A percentile compares a stretch with the other conserved stretches of the same genome.
Conservation (phyloP, 805 yeast species). For the Sugiyamaella lignohabitans region DNA sequence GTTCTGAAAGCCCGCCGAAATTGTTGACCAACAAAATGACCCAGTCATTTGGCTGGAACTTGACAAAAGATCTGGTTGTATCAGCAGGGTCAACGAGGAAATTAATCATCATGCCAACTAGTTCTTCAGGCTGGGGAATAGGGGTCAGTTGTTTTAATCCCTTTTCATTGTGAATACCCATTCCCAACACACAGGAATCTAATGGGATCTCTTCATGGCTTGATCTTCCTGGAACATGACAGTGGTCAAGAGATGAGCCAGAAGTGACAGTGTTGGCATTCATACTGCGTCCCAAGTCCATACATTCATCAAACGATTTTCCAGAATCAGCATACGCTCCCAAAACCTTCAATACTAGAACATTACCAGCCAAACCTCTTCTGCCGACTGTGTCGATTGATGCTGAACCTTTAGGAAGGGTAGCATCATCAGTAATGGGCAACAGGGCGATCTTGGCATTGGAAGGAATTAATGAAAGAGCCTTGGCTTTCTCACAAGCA, state of each 20-base stretch:
- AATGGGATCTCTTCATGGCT: constrained; percentile 41
- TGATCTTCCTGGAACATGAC: constrained; percentile 79
- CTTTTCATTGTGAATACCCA: constrained; percentile 95
- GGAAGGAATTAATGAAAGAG: constrained; percentile 31
- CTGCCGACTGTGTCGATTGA: constrained; percentile 56
- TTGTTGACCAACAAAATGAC: constrained; percentile 70
- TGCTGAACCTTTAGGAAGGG: constrained; percentile 37
- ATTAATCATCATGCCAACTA: constrained; percentile 51
- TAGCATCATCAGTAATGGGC: constrained; percentile 85
- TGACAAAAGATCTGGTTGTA: constrained; percentile 70
- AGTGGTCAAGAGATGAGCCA: constrained; percentile 84
- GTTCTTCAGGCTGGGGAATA: constrained; percentile 66
- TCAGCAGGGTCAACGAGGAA: constrained; percentile 59
- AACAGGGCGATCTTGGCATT: constrained; percentile 69
- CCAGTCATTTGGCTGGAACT: constrained; percentile 55
- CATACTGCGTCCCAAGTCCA: constrained; percentile 51
- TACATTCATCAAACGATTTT: constrained; percentile 46
- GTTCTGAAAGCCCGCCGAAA: constrained; percentile 77
- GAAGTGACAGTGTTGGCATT: constrained; percentile 70
- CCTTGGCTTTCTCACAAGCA: constrained; percentile 82
- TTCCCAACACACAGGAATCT: constrained; percentile 71
- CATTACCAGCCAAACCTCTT: constrained; percentile 90
- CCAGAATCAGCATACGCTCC: constrained; percentile 57
- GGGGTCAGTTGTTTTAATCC: constrained; percentile 62
- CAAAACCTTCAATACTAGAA: constrained; percentile 73